A percentile compares a stretch with the other conserved stretches of the same genome.
phyloP scores from a whole-genome alignment of 306 rosid species.

The Sechiopsis laciniata region DNA sequence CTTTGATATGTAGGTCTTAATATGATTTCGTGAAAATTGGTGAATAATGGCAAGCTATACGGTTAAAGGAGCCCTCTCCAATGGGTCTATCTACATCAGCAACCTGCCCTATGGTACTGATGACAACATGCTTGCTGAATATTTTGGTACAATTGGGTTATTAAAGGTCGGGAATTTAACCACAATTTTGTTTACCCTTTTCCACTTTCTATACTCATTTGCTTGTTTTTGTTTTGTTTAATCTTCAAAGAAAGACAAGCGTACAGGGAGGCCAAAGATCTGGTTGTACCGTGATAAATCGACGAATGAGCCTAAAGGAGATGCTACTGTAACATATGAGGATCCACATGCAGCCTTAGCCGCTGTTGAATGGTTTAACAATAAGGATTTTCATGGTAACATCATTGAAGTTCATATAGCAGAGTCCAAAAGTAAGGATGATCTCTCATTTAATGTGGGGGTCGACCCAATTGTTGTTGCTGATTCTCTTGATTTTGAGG shows the following conservation, averaged over 20 bases:
- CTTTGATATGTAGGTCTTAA: slow-evolving; percentile 34
- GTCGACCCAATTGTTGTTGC: slow-evolving; percentile 46
- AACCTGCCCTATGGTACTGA: slow-evolving; percentile 90
- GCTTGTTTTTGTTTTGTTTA: background rate
- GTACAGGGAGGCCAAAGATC: slow-evolving; percentile 83
- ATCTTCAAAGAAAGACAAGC: slow-evolving; percentile 73
- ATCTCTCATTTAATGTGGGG: slow-evolving; percentile 39
- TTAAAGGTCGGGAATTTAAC: slow-evolving; percentile 58
- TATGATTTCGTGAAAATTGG: slow-evolving; percentile 57
- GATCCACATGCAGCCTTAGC: slow-evolving; percentile 96
- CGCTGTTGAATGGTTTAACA: slow-evolving; percentile 95
- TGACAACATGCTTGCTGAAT: slow-evolving; percentile 78
- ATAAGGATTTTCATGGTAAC: slow-evolving; percentile 89
- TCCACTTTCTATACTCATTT: background rate
- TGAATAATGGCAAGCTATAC: slow-evolving; percentile 60
- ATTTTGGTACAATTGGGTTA: slow-evolving; percentile 87
- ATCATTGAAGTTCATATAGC: slow-evolving; percentile 81
- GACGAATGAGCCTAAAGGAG: slow-evolving; percentile 94
- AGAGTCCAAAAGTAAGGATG: slow-evolving; percentile 86
- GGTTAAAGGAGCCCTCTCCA: slow-evolving; percentile 63
- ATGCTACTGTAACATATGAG: slow-evolving; percentile 94
- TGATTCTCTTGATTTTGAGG: slow-evolving; percentile 47
- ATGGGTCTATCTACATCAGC: slow-evolving; percentile 84
- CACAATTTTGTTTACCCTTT: slow-evolving; percentile 18
- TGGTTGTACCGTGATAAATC: slow-evolving; percentile 85